Base-by-base conservation (phyloP, 805 yeast species). In the Nematodospora valgi region DNA sequence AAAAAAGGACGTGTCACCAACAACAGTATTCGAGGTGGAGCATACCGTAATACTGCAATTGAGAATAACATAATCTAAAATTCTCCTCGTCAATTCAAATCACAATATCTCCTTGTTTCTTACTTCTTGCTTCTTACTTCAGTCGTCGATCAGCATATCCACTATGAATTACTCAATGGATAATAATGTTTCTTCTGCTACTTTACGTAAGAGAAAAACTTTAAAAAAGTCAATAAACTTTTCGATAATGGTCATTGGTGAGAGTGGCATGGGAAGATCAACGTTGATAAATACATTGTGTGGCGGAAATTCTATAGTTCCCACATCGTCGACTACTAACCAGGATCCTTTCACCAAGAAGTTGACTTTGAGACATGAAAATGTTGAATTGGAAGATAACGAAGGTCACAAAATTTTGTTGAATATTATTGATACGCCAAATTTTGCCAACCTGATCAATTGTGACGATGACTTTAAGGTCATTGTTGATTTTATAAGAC, bases 241-340 rank as follows among this genome's bases (percentile, higher is more conserved):
- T 68, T 82, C 94, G 15, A 57, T 85, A 40, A 81, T 88, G 91
- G 80, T 86, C 24, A 81, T 86, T 37, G 97, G 96, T 27, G 83
- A 85, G 54, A 77, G 82, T 30, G 97, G 97, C 2, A 67, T 80
- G 30, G 96, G 96, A 12, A 76, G 96, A 56, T 83, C 95, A n/a
- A 88, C 96, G 4, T 82, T 88, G 51, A 86, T 89, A 56, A 88
- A 89, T 64, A 83, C 95, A 23, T 69, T 88, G 35, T 88, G 96
- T 64, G 95, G 85, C 40, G 93, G 88, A 45, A 80, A 83, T 47
- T 50, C 64, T 26, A 88, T 88, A 24, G 91, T 84, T 9, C 86
- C 83, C 27, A 71, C 80, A 0, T 76, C 85, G 2, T 73, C 81
- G 20, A 79, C 87, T 1, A 65, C 74, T 10, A 71, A 72, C 18